Evolutionary conservation across 2,329 filamentous ascomycete species (phyloP).

Genomic region (Fusarium sp.): DNA sequence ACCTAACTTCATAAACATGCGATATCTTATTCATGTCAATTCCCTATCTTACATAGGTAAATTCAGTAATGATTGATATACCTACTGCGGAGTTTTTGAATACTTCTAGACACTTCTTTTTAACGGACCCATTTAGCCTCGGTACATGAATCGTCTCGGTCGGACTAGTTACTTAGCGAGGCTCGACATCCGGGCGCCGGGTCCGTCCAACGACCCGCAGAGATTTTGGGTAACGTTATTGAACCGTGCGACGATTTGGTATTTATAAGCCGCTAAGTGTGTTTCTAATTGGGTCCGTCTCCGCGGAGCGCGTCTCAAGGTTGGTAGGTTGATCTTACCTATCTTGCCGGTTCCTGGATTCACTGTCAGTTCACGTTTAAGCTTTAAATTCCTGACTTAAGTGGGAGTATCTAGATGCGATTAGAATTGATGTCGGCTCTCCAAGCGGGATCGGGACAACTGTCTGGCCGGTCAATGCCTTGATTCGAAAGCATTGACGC

Average conservation of each 20-base stretch:
- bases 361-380: too few species aligned
- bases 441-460: not conserved
- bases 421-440: too few species aligned
- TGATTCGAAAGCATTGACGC: not conserved
- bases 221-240: conserved; percentile 6
- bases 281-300: not conserved
- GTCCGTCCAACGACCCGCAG: not conserved
- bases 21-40: too few species aligned
- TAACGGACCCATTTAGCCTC: conserved; percentile 4
- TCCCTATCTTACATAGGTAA: too few species aligned
- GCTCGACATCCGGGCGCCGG: not conserved
- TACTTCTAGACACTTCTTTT: too few species aligned
- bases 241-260: not conserved
- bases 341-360: too few species aligned
- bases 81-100: too few species aligned
- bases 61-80: too few species aligned
- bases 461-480: not conserved
- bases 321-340: too few species aligned
- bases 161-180: conserved; percentile 14
- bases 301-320: not conserved
- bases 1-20: too few species aligned
- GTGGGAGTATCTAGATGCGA: too few species aligned
- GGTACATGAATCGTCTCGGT: conserved; percentile 9
- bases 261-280: conserved; percentile 19
- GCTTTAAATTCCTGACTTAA: too few species aligned